Evolutionary conservation across 2,329 filamentous ascomycete genomes (phyloP).

Genomic region (Chaetomium strumarium): DNA sequence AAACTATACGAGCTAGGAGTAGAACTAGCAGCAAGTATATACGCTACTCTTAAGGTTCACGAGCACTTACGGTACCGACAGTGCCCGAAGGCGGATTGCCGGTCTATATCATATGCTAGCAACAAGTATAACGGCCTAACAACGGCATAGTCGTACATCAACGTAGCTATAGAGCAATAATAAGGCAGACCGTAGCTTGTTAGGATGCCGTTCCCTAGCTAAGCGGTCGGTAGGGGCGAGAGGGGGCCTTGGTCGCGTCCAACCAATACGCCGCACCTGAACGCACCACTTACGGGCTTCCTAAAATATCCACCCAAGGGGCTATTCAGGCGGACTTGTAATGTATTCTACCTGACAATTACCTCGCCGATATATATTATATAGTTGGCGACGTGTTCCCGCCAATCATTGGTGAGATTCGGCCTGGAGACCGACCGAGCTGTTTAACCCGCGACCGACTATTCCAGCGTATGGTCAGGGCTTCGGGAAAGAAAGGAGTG

Average conservation of each 20-base stretch:
- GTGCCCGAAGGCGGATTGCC: no score
- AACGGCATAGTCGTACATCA: no score
- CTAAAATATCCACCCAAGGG: conserved; percentile 6
- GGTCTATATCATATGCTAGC: no score
- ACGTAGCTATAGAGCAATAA: no score
- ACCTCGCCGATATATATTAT: not conserved
- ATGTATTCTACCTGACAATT: not conserved
- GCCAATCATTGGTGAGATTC: not conserved
- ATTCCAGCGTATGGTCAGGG: not conserved
- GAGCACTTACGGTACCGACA: no score
- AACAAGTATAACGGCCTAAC: no score
- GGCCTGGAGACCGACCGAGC: not conserved
- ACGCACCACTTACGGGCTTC: conserved; percentile 8
- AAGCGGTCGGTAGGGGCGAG: not conserved
- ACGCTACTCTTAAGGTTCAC: no score
- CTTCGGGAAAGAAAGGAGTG: conserved; percentile 5
- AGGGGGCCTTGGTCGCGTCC: not conserved
- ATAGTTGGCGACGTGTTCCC: not conserved
- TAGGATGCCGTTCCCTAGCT: not conserved
- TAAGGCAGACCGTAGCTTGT: no score
- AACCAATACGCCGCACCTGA: no score
- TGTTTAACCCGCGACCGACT: not conserved
- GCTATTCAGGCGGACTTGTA: conserved; percentile 8
- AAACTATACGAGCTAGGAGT: conserved; percentile 8
- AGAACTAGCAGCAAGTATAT: conserved; percentile 3